Evolutionary conservation across 495 filamentous ascomycete species (phyloP).

Genomic region (Penicillium arizonense): DNA sequence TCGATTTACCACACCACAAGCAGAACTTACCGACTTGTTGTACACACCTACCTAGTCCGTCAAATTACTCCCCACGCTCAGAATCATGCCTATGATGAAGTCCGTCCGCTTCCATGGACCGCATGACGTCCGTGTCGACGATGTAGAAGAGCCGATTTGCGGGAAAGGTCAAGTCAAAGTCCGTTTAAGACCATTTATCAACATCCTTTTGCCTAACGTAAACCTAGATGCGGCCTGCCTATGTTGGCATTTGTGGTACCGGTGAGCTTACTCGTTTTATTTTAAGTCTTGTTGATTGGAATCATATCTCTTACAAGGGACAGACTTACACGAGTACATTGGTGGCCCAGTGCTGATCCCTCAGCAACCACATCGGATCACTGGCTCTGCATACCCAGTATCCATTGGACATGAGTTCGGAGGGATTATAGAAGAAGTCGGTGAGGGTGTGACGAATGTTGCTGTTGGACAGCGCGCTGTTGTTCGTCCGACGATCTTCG

Average conservation of each 20-base stretch:
- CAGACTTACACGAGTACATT: slow-evolving; percentile 19
- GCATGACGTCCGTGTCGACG: slow-evolving; percentile 13
- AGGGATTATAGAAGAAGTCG: slow-evolving; percentile 57
- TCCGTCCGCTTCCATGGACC: slow-evolving; percentile 17
- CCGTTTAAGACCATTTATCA: not conserved
- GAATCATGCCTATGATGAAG: slow-evolving; percentile 5
- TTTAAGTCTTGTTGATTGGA: not conserved
- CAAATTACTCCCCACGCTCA: slow-evolving; percentile 3
- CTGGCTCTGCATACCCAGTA: slow-evolving; percentile 50
- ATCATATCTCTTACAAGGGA: too few species aligned
- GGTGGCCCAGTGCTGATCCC: slow-evolving; percentile 55
- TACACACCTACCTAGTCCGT: slow-evolving; percentile 1
- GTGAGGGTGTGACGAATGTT: slow-evolving; percentile 47
- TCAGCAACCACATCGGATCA: slow-evolving; percentile 51
- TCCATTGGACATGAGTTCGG: slow-evolving; percentile 62
- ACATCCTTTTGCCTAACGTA: not conserved
- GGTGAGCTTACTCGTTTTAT: slow-evolving; percentile 1
- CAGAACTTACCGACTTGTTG: not conserved
- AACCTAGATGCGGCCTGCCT: slow-evolving; percentile 14
- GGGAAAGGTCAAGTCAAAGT: slow-evolving; percentile 17
- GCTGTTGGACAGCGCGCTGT: slow-evolving; percentile 52
- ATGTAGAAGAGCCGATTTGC: slow-evolving; percentile 14
- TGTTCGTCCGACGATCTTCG: slow-evolving; percentile 62
- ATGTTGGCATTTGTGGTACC: slow-evolving; percentile 14
- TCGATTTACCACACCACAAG: too few species aligned